These are phyloP conservation scores for Allantophomopsis lycopodina DNA, from an alignment of 2,329 filamentous ascomycete genomes.

Conservation along the genomic window DNA sequence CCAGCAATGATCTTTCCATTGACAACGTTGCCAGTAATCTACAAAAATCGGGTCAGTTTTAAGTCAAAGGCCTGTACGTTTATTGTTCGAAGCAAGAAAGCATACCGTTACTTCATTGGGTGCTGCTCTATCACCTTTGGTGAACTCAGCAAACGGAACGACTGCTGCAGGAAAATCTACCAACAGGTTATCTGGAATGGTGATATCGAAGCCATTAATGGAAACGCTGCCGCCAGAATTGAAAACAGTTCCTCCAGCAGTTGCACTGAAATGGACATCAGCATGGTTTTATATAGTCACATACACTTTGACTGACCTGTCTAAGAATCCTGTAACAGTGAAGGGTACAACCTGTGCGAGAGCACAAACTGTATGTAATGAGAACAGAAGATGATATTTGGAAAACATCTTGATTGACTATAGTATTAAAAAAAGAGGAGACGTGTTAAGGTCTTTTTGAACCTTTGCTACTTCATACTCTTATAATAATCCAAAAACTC, in stretches of 20 bases:
- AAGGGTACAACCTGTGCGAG: not conserved
- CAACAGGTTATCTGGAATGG: constrained; percentile 32
- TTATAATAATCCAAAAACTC: too few relatives aligned
- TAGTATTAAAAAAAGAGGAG: too few relatives aligned
- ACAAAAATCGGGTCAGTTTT: constrained; percentile 6
- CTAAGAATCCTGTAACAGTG: constrained; percentile 1
- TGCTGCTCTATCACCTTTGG: constrained; percentile 3
- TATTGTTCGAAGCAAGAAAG: not conserved
- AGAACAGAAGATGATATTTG: too few relatives aligned
- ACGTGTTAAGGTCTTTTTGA: too few relatives aligned
- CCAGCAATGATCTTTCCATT: constrained; percentile 22
- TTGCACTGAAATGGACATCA: not conserved
- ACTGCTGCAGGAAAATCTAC: constrained; percentile 32
- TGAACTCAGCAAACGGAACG: constrained; percentile 21
- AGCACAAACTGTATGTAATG: not conserved
- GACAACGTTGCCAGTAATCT: constrained; percentile 24
- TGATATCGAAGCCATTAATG: constrained; percentile 29
- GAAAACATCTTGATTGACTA: too few relatives aligned
- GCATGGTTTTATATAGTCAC: not conserved
- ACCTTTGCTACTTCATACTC: too few relatives aligned
- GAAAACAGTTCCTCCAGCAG: constrained; percentile 3
- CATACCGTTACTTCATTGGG: constrained; percentile 14
- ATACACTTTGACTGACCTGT: not conserved
- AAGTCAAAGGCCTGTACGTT: not conserved
- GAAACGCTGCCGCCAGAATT: constrained; percentile 30